Evolutionary conservation across 31 red algal species (phyloP).

Genomic region (Porphyra umbilicalis): DNA sequence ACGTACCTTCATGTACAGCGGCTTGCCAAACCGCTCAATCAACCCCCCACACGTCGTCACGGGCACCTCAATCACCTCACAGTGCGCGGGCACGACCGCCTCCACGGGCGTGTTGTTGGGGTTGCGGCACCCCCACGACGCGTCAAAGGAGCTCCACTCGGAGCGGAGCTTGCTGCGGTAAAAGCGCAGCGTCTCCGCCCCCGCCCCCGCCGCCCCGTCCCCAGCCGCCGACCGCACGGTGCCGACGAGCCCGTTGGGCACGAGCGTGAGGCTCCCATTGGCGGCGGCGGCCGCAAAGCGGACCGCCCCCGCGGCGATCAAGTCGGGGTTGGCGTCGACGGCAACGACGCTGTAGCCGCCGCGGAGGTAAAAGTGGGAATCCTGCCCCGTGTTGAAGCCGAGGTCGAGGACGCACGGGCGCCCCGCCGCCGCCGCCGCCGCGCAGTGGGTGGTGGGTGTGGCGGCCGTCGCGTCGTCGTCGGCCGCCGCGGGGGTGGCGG

Average conservation of each 20-base stretch:
- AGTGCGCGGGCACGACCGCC: slow-evolving; percentile 12
- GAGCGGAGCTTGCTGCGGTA: slow-evolving; percentile 23
- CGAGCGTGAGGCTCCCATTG: slow-evolving; percentile 9
- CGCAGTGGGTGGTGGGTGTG: background rate
- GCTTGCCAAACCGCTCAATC: slow-evolving; percentile 37
- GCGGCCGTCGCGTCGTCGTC: background rate
- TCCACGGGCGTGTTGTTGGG: slow-evolving; percentile 3
- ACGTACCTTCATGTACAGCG: slow-evolving; percentile 31
- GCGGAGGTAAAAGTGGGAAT: slow-evolving; percentile 29
- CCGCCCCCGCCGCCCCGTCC: background rate
- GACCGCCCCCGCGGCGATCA: slow-evolving; percentile 1
- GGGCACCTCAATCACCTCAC: slow-evolving; percentile 22
- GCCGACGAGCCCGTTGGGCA: slow-evolving; percentile 18
- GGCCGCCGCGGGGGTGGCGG: background rate
- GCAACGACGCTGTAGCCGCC: slow-evolving; percentile 25
- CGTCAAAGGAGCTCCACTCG: slow-evolving; percentile 43
- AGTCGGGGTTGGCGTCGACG: slow-evolving; percentile 47
- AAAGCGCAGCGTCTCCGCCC: slow-evolving; percentile 15
- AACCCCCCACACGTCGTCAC: slow-evolving; percentile 25
- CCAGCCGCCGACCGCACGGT: no score
- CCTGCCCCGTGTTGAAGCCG: slow-evolving; percentile 49
- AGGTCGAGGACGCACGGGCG: slow-evolving; percentile 46
- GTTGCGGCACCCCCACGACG: slow-evolving; percentile 33
- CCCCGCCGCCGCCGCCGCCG: background rate
- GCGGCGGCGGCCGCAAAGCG: slow-evolving; percentile 25